A percentile compares a stretch with the other conserved stretches of the same genome.
Evolutionary conservation across 1,284 basidiomycete species (phyloP).

Genomic region (Phellopilus nigrolimitatus): DNA sequence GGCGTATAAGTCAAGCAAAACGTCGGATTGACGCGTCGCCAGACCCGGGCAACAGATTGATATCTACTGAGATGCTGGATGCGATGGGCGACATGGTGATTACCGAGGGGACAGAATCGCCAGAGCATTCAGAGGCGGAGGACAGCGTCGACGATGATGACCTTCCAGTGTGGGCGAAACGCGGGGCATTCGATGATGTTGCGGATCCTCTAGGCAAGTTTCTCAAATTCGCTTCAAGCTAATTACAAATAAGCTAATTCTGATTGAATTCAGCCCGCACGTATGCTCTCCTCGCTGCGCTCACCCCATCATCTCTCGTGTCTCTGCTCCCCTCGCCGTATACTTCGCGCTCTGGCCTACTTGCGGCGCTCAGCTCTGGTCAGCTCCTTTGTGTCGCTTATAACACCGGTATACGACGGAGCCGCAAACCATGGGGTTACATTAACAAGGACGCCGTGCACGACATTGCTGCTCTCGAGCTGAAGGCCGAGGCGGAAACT

Average conservation of each 20-base stretch:
- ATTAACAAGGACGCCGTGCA: conserved; percentile 75
- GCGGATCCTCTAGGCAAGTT: conserved; percentile 57
- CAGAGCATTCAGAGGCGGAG: conserved; percentile 31
- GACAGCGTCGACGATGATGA: conserved; percentile 56
- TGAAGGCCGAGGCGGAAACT: conserved; percentile 33
- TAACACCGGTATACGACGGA: conserved; percentile 73
- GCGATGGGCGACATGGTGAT: conserved; percentile 27
- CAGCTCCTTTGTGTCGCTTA: conserved; percentile 78
- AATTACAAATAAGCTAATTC: background rate
- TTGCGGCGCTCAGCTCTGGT: conserved; percentile 66
- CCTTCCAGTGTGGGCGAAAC: conserved; percentile 71
- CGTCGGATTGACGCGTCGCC: conserved; percentile 47
- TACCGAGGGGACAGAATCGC: conserved; percentile 46
- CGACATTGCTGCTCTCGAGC: conserved; percentile 63
- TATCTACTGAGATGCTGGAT: conserved; percentile 19
- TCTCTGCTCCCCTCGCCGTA: conserved; percentile 38
- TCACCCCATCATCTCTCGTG: conserved; percentile 41
- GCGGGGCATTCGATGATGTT: conserved; percentile 45
- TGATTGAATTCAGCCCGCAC: conserved; percentile 45
- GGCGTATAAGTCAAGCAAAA: conserved; percentile 45
- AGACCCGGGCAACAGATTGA: conserved; percentile 41
- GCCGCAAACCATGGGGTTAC: conserved; percentile 84
- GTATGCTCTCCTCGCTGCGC: conserved; percentile 49
- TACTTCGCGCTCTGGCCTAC: conserved; percentile 36
- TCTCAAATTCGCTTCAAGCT: background rate